Percentiles rank a stretch among this genome's conserved stretches.
phyloP scores from a whole-genome alignment of 2,329 filamentous ascomycete species.

The Aspergillus quadrilineatus region DNA sequence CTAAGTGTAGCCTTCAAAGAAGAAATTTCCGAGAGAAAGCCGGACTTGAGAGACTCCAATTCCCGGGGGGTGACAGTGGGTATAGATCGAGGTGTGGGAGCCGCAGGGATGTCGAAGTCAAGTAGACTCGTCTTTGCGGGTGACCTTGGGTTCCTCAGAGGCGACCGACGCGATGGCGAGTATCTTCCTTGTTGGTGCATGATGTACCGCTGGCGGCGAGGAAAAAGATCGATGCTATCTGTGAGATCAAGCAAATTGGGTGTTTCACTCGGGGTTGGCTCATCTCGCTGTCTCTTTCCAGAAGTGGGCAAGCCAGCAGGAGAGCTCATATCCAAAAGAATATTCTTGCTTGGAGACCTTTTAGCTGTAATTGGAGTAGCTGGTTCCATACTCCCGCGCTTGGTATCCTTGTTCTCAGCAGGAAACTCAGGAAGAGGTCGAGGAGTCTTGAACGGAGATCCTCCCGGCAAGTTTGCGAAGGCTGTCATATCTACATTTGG shows the following conservation, averaged over 20 bases:
- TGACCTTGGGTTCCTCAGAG: conserved; percentile 41
- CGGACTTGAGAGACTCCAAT: conserved; percentile 86
- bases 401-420: conserved; percentile 11
- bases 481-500: conserved; percentile 74
- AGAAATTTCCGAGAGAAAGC: conserved; percentile 87
- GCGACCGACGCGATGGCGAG: conserved; percentile 45
- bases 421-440: conserved; percentile 46
- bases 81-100: conserved; percentile 86
- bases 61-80: conserved; percentile 90
- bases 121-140: conserved; percentile 66
- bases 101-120: conserved; percentile 90
- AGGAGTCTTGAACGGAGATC: conserved; percentile 57
- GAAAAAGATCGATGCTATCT: conserved; percentile 65
- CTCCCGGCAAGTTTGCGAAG: conserved; percentile 67
- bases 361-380: conserved; percentile 52
- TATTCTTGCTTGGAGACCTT: conserved; percentile 32
- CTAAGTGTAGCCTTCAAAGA: conserved; percentile 88
- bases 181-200: conserved; percentile 34
- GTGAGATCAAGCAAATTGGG: conserved; percentile 88
- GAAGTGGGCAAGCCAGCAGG: conserved; percentile 48
- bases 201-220: conserved; percentile 50
- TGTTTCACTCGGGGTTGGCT: conserved; percentile 54
- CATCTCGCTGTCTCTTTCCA: conserved; percentile 48
- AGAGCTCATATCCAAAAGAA: conserved; percentile 35
- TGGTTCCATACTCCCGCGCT: conserved; percentile 6